A percentile compares a stretch with the other conserved stretches of the same genome.
These are phyloP conservation scores for Linderniella brevidens DNA, from an alignment of 257 asterid species.

Conservation along the genomic window DNA sequence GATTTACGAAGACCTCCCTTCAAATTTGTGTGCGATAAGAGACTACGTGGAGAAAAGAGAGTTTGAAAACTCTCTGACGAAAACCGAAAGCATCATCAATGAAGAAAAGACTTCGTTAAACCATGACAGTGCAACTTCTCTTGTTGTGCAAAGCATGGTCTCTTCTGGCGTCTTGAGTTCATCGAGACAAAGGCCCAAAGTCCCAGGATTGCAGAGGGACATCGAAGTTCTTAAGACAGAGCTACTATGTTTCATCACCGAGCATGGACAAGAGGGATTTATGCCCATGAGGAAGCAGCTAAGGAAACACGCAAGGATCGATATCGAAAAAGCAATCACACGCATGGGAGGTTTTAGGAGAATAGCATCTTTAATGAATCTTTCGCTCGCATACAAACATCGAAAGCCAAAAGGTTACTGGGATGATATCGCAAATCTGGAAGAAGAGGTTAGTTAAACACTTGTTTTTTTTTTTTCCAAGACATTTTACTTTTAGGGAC, in stretches of 20 bases:
- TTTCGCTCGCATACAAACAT: constrained; percentile 85
- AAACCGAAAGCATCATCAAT: constrained; percentile 1
- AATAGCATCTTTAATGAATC: constrained; percentile 59
- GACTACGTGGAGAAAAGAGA: constrained; percentile 57
- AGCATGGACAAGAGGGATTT: constrained; percentile 88
- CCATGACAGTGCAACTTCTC: no score
- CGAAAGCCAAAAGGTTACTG: constrained; percentile 94
- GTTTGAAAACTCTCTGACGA: constrained; percentile 12
- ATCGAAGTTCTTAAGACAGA: constrained; percentile 69
- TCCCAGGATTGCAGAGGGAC: constrained; percentile 82
- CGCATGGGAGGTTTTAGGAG: constrained; percentile 90
- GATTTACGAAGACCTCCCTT: constrained; percentile 92
- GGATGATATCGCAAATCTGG: constrained; percentile 79
- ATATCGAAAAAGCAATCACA: constrained; percentile 83
- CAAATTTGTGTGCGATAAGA: constrained; percentile 86
- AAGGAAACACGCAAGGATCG: constrained; percentile 61
- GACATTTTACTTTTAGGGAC: not conserved
- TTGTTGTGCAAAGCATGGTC: not conserved
- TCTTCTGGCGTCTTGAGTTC: constrained; percentile 15
- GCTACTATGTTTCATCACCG: constrained; percentile 61
- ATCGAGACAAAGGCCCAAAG: constrained; percentile 44
- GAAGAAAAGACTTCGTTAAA: constrained; percentile 13
- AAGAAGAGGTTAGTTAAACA: constrained; percentile 61
- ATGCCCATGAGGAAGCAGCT: constrained; percentile 98
- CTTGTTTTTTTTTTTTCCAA: constrained; percentile 6